These are phyloP conservation scores for Coniferiporia weirii DNA, from an alignment of 1,284 basidiomycete species.

Conservation along the genomic window DNA sequence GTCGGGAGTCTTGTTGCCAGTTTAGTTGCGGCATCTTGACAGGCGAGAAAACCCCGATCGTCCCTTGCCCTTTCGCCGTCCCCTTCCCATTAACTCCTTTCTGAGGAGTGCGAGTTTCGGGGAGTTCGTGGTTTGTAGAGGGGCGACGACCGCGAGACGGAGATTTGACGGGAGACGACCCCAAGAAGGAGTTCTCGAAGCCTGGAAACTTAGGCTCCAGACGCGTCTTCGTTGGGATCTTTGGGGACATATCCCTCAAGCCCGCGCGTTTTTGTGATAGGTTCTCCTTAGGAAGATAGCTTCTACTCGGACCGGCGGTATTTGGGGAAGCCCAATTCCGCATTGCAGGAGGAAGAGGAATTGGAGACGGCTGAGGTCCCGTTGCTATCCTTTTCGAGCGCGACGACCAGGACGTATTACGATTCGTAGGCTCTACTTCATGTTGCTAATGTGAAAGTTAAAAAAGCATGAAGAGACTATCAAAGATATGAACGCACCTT, in stretches of 20 bases:
- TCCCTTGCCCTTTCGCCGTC: background rate
- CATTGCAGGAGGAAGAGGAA: slow-evolving; percentile 37
- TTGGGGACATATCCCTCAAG: slow-evolving; percentile 20
- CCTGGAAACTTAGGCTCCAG: slow-evolving; percentile 24
- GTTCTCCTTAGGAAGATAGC: slow-evolving; percentile 30
- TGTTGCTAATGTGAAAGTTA: slow-evolving; percentile 48
- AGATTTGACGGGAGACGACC: slow-evolving; percentile 21
- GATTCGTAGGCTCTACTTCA: slow-evolving; percentile 55
- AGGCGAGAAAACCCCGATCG: slow-evolving; percentile 3
- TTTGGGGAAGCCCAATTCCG: slow-evolving; percentile 31
- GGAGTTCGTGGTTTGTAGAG: slow-evolving; percentile 23
- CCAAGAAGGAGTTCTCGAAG: slow-evolving; percentile 33
- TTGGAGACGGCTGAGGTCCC: slow-evolving; percentile 35
- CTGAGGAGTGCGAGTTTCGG: slow-evolving; percentile 15
- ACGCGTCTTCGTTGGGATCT: slow-evolving; percentile 15
- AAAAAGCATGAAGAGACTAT: background rate
- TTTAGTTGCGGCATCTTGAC: slow-evolving; percentile 1
- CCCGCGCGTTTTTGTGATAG: slow-evolving; percentile 34
- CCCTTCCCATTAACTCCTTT: slow-evolving; percentile 16
- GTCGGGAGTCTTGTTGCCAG: background rate
- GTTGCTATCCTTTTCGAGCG: slow-evolving; percentile 35
- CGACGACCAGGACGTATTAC: slow-evolving; percentile 42
- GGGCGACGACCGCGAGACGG: slow-evolving; percentile 12
- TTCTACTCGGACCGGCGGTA: slow-evolving; percentile 25
- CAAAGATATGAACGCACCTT: slow-evolving; percentile 41